Evolutionary conservation across 1,139 yeast species (phyloP).

Genomic region (Neolecta irregularis): DNA sequence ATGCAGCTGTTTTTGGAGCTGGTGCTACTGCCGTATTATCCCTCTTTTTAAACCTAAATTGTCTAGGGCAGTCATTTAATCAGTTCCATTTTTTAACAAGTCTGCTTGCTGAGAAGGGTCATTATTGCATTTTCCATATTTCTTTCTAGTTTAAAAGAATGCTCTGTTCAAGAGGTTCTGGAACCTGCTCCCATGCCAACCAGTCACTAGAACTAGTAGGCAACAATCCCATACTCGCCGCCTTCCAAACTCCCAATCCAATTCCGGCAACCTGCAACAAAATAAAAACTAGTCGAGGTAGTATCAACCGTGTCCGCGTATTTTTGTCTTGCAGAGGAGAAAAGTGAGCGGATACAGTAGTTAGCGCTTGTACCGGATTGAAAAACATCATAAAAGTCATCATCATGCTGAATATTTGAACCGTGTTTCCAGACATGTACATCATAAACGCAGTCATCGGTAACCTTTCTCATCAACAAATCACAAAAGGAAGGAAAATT

Average conservation of each 20-base stretch:
- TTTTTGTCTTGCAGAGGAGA: constrained; percentile 20
- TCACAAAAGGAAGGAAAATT: not conserved
- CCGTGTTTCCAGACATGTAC: constrained; percentile 82
- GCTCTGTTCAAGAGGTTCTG: too few species aligned
- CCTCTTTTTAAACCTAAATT: too few species aligned
- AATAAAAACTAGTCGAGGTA: constrained; percentile 36
- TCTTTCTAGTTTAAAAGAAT: too few species aligned
- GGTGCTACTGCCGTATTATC: too few species aligned
- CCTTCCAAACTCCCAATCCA: constrained; percentile 69
- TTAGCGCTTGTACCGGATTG: constrained; percentile 60
- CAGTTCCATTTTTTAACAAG: too few species aligned
- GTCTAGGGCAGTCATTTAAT: too few species aligned
- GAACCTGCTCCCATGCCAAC: constrained; percentile 68
- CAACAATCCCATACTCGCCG: constrained; percentile 75
- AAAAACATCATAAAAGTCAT: constrained; percentile 74
- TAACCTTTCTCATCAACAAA: constrained; percentile 20
- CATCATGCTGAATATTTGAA: constrained; percentile 80
- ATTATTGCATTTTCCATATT: too few species aligned
- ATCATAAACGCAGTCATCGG: constrained; percentile 87
- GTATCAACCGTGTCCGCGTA: constrained; percentile 29
- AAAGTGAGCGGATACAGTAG: constrained; percentile 36
- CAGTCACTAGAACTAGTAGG: constrained; percentile 83
- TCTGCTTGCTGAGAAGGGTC: too few species aligned
- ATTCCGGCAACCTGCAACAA: constrained; percentile 50
- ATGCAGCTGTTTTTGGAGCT: constrained; percentile 37